Evolutionary conservation across 495 filamentous ascomycete genomes (phyloP).

Genomic region (Daldinia caldariorum): DNA sequence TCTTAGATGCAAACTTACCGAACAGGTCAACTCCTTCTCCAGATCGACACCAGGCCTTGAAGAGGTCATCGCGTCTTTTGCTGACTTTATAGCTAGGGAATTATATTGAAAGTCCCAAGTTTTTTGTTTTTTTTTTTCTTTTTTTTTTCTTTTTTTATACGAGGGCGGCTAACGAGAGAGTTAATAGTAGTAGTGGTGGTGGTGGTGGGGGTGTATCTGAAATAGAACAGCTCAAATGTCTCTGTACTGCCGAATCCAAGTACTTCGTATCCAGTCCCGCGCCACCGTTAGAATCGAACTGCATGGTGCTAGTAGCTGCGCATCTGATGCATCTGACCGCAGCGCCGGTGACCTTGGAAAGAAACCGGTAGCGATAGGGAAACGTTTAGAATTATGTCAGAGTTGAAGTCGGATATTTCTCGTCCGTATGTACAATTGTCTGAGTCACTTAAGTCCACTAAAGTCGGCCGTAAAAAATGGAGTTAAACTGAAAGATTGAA

Average conservation of each 20-base stretch:
- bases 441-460: neutral
- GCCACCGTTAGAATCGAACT: slow-evolving; percentile 29
- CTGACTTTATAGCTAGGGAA: slow-evolving; percentile 11
- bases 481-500: slow-evolving; percentile 1
- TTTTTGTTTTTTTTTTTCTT: slow-evolving; percentile 6
- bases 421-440: neutral
- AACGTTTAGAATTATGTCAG: slow-evolving; percentile 16
- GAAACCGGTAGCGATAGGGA: neutral
- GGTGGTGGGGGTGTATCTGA: slow-evolving; percentile 14
- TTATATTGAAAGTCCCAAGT: neutral
- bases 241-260: slow-evolving; percentile 24
- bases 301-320: slow-evolving; percentile 37
- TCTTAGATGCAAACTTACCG: slow-evolving; percentile 65
- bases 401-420: slow-evolving; percentile 5
- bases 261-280: slow-evolving; percentile 39
- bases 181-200: slow-evolving; percentile 19
- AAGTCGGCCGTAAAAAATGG: slow-evolving; percentile 26
- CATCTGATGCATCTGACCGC: slow-evolving; percentile 9
- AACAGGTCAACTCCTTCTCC: slow-evolving; percentile 91
- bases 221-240: slow-evolving; percentile 13
- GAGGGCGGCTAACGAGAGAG: slow-evolving; percentile 14
- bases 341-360: neutral
- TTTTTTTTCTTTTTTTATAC: slow-evolving; percentile 3
- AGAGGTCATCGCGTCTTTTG: slow-evolving; percentile 30
- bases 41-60: slow-evolving; percentile 65